Conservation (phyloP, 2,329 filamentous ascomycete species). For the Fusarium floridanum region DNA sequence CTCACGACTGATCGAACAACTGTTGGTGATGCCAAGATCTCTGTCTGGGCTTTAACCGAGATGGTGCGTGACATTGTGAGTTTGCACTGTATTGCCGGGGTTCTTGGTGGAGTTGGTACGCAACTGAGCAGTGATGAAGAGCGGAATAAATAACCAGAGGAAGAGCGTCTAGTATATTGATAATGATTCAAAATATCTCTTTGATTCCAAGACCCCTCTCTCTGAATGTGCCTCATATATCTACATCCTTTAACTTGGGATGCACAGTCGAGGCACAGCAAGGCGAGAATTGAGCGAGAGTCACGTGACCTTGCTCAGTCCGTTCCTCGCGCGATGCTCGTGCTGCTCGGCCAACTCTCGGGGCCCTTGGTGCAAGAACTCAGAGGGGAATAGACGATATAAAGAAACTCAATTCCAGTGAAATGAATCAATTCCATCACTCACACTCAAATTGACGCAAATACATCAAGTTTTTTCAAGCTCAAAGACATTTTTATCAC, state of each 20-base stretch:
- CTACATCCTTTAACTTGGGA: neutral
- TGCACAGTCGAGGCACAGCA: neutral
- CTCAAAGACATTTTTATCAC: neutral
- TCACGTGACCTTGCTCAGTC: neutral
- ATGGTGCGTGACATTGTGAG: neutral
- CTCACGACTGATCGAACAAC: conserved; percentile 28
- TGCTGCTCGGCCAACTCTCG: conserved; percentile 33
- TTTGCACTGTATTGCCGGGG: neutral
- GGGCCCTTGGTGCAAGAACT: no score
- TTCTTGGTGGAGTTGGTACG: neutral
- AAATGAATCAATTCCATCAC: neutral
- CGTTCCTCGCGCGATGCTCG: conserved; percentile 3
- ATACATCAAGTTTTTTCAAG: neutral
- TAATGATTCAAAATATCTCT: neutral
- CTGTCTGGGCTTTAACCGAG: conserved; percentile 19
- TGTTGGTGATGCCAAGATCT: conserved; percentile 28
- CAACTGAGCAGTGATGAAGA: neutral
- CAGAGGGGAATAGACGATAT: neutral
- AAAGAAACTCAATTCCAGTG: neutral
- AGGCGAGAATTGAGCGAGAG: conserved; percentile 24
- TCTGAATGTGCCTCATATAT: neutral
- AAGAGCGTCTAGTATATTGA: neutral
- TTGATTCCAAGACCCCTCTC: no score
- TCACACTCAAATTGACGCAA: neutral
- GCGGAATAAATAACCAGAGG: neutral